Percentiles rank a stretch among this genome's conserved stretches.
phyloP scores from a whole-genome alignment of 2,329 filamentous ascomycete species.

The Aspergillus jensenii region DNA sequence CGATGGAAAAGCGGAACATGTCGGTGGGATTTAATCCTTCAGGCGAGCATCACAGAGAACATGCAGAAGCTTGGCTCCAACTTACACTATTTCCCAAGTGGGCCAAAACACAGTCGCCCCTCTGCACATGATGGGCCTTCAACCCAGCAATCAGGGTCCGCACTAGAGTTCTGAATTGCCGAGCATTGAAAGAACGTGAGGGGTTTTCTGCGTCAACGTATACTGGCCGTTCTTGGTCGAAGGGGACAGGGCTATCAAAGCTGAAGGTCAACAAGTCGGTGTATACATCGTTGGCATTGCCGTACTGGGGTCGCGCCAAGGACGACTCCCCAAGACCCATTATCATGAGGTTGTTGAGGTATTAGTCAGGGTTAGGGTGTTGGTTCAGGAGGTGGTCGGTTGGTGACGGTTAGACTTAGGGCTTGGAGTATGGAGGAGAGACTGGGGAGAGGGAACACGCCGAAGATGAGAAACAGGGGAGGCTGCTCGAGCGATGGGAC shows the following conservation, averaged over 20 bases:
- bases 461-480: background rate
- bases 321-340: constrained; percentile 28
- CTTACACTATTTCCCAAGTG: constrained; percentile 45
- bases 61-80: constrained; percentile 1
- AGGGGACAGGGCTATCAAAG: constrained; percentile 35
- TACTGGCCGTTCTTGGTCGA: constrained; percentile 39
- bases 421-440: background rate
- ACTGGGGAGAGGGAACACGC: background rate
- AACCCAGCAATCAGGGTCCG: constrained; percentile 43
- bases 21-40: background rate
- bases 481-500: background rate
- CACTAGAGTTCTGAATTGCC: constrained; percentile 36
- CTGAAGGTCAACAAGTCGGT: constrained; percentile 45
- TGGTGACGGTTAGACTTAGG: background rate
- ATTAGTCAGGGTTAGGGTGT: constrained; percentile 7
- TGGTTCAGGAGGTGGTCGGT: background rate
- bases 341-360: constrained; percentile 3
- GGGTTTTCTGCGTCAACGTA: constrained; percentile 45
- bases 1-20: constrained; percentile 1
- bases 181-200: constrained; percentile 35
- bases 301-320: constrained; percentile 17
- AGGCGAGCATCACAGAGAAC: background rate
- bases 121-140: constrained; percentile 36
- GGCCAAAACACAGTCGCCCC: constrained; percentile 45
- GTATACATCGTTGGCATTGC: constrained; percentile 21